Base-by-base conservation (phyloP, 108 stramenopile species). In the Skeletonema marinoi region DNA sequence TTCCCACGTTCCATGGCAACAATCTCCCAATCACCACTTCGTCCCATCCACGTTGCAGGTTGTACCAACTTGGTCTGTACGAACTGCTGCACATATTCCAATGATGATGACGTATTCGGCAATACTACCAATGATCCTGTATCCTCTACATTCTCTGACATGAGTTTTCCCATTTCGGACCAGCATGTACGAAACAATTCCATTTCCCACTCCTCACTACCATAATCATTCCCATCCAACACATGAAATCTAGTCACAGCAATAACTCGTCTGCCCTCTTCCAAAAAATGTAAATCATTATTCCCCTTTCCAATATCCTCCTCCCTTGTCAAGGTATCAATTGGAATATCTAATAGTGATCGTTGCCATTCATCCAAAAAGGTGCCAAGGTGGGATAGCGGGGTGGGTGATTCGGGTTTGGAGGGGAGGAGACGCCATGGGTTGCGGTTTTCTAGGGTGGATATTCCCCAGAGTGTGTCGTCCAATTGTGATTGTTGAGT, bases 241-340 rank as follows among this genome's bases (percentile, higher is more conserved):
- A 91, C 92, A 65, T 93, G 92, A 78, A 90, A 93, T 42, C 92
- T 70, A 6, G 80, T 64, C 32, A 90, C 75, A 12, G 84, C 89
- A 67, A 93, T 75, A 63, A 88, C 82, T 17, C 92, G 74, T 44
- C 89, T 38, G 1, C 92, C 92, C 80, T 93, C 92, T 72, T 93
- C 89, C n/a, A 93, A 58, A 69, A 93, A 93, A 51, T 89, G 92
- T 46, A 88, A 19, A 74, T 93, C 92, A 65, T 87, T 80, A 13
- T 82, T 82, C 17, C 88, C 89, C 63, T 46, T 73, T 5, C 73
- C 33, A 14, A 73, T 19, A 58, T 87, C 86, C 39, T 65, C 32
- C 9, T 86, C 85, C 44, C 67, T 75, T 9, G 71, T 83, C 5
- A 50, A 48, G 54, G 87, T 85, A 60, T 83, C 83, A 0, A 90